These are phyloP conservation scores for Graphiopsis chlorocephala DNA, from an alignment of 2,329 filamentous ascomycete genomes.

Conservation along the genomic window DNA sequence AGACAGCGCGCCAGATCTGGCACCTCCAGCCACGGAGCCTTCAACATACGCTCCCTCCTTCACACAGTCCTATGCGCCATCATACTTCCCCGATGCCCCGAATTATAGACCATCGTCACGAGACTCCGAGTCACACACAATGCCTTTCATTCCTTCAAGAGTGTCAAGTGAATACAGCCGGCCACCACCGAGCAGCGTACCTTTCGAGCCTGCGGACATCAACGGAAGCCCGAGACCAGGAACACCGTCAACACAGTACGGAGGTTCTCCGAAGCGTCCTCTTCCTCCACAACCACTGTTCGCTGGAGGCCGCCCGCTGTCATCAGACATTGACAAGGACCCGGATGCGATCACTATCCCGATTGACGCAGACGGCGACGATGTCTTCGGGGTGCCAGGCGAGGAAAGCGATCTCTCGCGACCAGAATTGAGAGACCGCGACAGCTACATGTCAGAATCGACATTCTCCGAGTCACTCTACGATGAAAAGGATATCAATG, in stretches of 20 bases:
- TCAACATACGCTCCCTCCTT: constrained; percentile 54
- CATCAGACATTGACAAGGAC: constrained; percentile 39
- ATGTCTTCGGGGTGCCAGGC: constrained; percentile 65
- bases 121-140: constrained; percentile 49
- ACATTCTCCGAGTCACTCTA: constrained; percentile 57
- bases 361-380: constrained; percentile 52
- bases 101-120: constrained; percentile 57
- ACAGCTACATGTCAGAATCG: constrained; percentile 61
- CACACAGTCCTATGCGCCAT: constrained; percentile 7
- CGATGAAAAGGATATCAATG: constrained; percentile 59
- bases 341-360: constrained; percentile 69
- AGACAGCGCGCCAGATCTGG: constrained; percentile 49
- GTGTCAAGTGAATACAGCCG: constrained; percentile 63
- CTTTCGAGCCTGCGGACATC: constrained; percentile 83
- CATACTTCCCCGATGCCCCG: constrained; percentile 12
- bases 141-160: constrained; percentile 56
- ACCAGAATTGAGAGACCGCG: constrained; percentile 59
- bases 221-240: constrained; percentile 88
- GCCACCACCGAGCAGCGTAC: constrained; percentile 66
- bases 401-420: constrained; percentile 54
- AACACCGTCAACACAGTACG: constrained; percentile 84
- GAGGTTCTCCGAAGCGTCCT: constrained; percentile 80
- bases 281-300: constrained; percentile 88
- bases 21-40: constrained; percentile 59
- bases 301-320: constrained; percentile 51